Base-by-base conservation (phyloP, 2,329 filamentous ascomycete genomes). In the Fusarium musae region DNA sequence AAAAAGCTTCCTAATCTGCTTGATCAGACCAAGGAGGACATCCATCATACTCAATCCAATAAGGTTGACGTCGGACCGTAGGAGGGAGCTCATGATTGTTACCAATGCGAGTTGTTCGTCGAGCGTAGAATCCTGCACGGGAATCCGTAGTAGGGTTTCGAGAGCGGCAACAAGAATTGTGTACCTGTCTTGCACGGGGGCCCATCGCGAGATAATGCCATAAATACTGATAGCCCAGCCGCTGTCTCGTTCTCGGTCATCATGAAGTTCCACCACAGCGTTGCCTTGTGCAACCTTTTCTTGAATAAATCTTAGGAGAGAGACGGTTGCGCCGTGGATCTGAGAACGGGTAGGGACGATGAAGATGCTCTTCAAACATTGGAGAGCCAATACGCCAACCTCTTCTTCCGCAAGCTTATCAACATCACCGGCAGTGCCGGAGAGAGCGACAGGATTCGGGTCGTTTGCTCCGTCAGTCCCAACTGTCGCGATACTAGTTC, bases 11-110 rank as follows among this genome's bases (percentile, higher is more conserved):
- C 94, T 90, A 79, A 96, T 93, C 79, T 97, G 94, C 73, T 94
- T 92, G 72, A 98, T 90, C 19, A 99, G 86, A 4, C 94, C 93
- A 19, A 97, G 86, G 34, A 98, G 85, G 23, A 98, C 92, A 80
- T 99, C 96, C 91, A 98, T 98, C 59, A 98, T 93, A 80, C 95
- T 98, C 50, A 99, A 86, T 2, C 96, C 96, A 70, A 99, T 98
- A 79, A 98, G 87, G 82, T 98, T 98, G 79, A 97, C 91, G 46
- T 96, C 91, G 0, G 96, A 98, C 58, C 93, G 92, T 52, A 99
- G 85, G 15, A 98, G 87, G 70, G 93, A 93, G 69, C 93, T 91
- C 66, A 98, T 90, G 82, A 98, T 91, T 47, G 91, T 91, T 2
- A 93, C 89, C 68, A 97, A 85, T 9, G 92, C 89, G 60, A 95